Percentiles rank a stretch among this genome's conserved stretches.
phyloP scores from a whole-genome alignment of 164 flowering plant genomes.

The Chimonanthus praecox region DNA sequence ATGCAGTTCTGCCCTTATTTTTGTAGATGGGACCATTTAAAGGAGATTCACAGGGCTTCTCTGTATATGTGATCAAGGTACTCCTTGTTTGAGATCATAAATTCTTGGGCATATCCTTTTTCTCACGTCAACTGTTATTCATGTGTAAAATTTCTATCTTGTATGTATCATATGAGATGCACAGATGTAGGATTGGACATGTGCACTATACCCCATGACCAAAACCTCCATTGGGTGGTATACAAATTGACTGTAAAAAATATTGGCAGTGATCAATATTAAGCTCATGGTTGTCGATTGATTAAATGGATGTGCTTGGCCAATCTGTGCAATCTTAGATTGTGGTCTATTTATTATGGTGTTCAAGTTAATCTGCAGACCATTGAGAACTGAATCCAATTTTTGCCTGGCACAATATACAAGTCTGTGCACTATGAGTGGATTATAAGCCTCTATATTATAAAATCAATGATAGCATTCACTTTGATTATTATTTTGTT shows the following conservation, averaged over 20 bases:
- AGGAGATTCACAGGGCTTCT: slow-evolving; percentile 54
- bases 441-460: not conserved
- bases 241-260: too few species aligned
- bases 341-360: not conserved
- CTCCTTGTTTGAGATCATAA: not conserved
- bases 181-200: too few species aligned
- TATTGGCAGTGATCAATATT: not conserved
- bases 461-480: not conserved
- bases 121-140: not conserved
- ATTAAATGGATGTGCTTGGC: not conserved
- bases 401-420: not conserved
- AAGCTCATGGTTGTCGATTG: not conserved
- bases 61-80: slow-evolving; percentile 79
- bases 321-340: not conserved
- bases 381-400: not conserved
- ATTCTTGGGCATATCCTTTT: not conserved
- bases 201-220: too few species aligned
- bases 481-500: too few species aligned
- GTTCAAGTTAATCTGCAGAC: not conserved
- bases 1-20: slow-evolving; percentile 90
- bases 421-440: not conserved
- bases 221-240: too few species aligned
- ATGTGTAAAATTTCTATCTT: not conserved
- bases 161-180: not conserved
- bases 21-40: slow-evolving; percentile 84